Evolutionary conservation across 768 basidiomycete genomes (phyloP), one percentile per base, ranked within the genome.

Genomic region (Obba rivulosa): DNA sequence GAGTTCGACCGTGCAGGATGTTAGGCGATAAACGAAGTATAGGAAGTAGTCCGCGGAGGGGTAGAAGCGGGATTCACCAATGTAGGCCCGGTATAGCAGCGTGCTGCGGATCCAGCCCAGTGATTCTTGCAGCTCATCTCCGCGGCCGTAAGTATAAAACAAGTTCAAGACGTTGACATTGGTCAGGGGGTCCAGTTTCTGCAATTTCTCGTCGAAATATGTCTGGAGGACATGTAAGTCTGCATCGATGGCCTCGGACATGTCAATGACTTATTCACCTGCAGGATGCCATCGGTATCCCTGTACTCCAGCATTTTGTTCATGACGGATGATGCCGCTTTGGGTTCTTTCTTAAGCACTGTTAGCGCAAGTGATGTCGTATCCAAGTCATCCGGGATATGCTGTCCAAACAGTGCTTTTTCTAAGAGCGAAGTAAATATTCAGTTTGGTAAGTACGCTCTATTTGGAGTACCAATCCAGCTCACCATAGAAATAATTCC

Each of bases 341-440:
- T 61, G 20, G 63, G 61, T 41, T 61, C 57, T 10, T 49, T 63
- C 49, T 57, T 52, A 22, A 69, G 62, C 23, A 80, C 66, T 2
- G 72, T 77, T 24, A 80, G 62, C 11, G 64, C 79, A 14, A 81
- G 47, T 4, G 80, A 79, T 0, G 80, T 81, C 0, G 80, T 83
- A 52, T 81, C 80, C 22, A 80, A 61, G 59, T 83, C 80, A 50
- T 66, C 71, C 0, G 78, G 78, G 53, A 78, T 79, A 17, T 66
- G 21, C 18, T 48, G 46, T 3, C 50, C 46, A 17, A 55, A 48
- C 8, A 55, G 23, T 14, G 45, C 46, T 23, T 51, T 45, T 4
- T 50, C 50, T 51, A 62, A 59, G 80, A 79, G 46, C 63, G 69
- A 1, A 78, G 76, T 51, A 75, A 78, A 20, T 66, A 20, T 4